phyloP scores from a whole-genome alignment of 352 stramenopile genomes.

The Globisporangium paddicum region DNA sequence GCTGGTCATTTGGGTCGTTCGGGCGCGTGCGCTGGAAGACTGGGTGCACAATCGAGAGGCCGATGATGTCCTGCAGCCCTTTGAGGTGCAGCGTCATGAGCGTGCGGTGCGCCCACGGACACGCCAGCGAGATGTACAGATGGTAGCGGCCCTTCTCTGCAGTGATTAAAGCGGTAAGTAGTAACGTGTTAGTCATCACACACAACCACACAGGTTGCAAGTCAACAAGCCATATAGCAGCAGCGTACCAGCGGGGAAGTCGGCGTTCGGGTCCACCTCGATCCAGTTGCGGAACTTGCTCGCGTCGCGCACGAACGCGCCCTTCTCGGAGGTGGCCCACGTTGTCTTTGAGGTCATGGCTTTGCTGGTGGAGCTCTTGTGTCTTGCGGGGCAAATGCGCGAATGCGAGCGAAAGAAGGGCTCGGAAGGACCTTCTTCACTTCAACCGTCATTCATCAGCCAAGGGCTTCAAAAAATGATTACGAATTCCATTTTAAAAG shows the following conservation, averaged over 20 bases:
- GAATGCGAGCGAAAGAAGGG: constrained; percentile 7
- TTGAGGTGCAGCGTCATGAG: constrained; percentile 91
- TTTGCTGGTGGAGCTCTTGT: background rate
- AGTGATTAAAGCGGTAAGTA: background rate
- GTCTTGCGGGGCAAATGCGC: constrained; percentile 2
- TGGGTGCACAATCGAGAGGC: constrained; percentile 88
- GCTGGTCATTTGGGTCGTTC: constrained; percentile 60
- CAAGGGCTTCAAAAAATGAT: background rate
- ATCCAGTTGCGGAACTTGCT: constrained; percentile 85
- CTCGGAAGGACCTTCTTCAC: background rate
- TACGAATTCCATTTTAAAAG: background rate
- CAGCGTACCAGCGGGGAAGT: constrained; percentile 47
- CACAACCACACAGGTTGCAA: no score
- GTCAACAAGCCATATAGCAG: no score
- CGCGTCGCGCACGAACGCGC: constrained; percentile 62
- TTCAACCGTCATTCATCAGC: background rate
- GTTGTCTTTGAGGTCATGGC: constrained; percentile 59
- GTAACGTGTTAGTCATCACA: no score
- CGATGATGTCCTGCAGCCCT: constrained; percentile 93
- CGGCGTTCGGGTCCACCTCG: constrained; percentile 42
- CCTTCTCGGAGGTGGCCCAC: constrained; percentile 66
- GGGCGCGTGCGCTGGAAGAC: constrained; percentile 77
- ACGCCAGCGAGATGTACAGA: constrained; percentile 95
- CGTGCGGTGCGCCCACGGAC: constrained; percentile 84
- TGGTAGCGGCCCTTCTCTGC: constrained; percentile 80